Conservation (phyloP, 192 early-diverging fungal species). For the Backusella circina region DNA sequence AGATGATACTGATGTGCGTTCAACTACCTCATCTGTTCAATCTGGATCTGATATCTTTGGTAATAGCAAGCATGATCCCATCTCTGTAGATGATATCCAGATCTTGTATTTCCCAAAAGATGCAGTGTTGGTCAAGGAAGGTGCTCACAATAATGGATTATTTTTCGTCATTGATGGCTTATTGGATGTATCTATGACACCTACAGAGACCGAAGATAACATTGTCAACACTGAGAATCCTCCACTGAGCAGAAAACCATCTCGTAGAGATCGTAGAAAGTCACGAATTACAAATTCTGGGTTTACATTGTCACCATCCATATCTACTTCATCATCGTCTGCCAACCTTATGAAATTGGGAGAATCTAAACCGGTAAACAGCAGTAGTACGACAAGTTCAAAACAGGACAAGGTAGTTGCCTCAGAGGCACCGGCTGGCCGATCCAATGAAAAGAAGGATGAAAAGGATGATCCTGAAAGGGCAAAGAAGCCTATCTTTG, state of each 20-base stretch:
- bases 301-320: background rate
- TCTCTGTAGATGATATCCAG: constrained; percentile 57
- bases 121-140: constrained; percentile 73
- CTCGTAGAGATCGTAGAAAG: background rate
- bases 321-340: background rate
- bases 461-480: constrained; percentile 6
- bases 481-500: constrained; percentile 55
- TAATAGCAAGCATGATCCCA: background rate
- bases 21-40: constrained; percentile 17
- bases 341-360: background rate
- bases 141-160: constrained; percentile 78
- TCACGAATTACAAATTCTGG: background rate
- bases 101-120: constrained; percentile 75
- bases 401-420: constrained; percentile 15
- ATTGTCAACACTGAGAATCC: background rate
- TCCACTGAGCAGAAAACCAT: background rate
- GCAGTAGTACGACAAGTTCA: background rate
- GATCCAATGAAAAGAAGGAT: background rate
- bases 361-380: background rate
- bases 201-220: constrained; percentile 12
- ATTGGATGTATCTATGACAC: constrained; percentile 65
- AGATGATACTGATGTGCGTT: constrained; percentile 13
- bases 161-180: constrained; percentile 93
- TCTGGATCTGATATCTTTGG: constrained; percentile 21
- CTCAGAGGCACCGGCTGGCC: constrained; percentile 30